Evolutionary conservation across 495 filamentous ascomycete species (phyloP).

Genomic region (Trichoderma virens): DNA sequence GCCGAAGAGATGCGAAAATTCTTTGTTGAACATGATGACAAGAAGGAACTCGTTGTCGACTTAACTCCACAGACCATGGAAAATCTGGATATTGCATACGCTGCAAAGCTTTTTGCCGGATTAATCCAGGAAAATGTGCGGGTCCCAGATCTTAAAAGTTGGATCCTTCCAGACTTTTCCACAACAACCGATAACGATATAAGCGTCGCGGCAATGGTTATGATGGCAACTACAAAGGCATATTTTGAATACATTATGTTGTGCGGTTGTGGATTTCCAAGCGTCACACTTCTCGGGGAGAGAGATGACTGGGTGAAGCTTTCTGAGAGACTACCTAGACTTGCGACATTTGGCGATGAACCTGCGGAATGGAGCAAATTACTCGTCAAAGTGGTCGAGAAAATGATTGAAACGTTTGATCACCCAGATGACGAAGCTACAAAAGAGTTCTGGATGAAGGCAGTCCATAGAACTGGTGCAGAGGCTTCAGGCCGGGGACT

Average conservation of each 20-base stretch:
- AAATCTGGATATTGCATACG: slow-evolving; percentile 29
- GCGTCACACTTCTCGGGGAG: slow-evolving; percentile 34
- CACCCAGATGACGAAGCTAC: slow-evolving; percentile 20
- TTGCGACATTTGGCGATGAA: slow-evolving; percentile 25
- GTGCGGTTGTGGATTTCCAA: slow-evolving; percentile 33
- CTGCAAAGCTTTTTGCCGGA: slow-evolving; percentile 32
- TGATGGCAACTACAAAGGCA: slow-evolving; percentile 41
- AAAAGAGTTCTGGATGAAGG: slow-evolving; percentile 28
- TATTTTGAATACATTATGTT: slow-evolving; percentile 36
- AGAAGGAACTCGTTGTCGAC: slow-evolving; percentile 37
- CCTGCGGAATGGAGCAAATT: slow-evolving; percentile 20
- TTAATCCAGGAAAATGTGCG: slow-evolving; percentile 27
- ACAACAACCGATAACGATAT: slow-evolving; percentile 36
- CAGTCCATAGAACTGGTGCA: slow-evolving; percentile 24
- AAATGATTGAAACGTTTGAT: slow-evolving; percentile 27
- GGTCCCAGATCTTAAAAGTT: slow-evolving; percentile 28
- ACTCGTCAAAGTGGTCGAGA: slow-evolving; percentile 26
- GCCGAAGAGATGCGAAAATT: slow-evolving; percentile 33
- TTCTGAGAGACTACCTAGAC: slow-evolving; percentile 20
- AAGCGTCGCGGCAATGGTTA: slow-evolving; percentile 32
- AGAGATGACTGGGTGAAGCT: slow-evolving; percentile 32
- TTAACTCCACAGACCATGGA: slow-evolving; percentile 19
- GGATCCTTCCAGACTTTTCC: slow-evolving; percentile 38
- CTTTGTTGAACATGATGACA: slow-evolving; percentile 37
- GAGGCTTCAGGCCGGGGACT: slow-evolving; percentile 22